These are phyloP conservation scores for Hypholoma fasciculare DNA, from an alignment of 768 basidiomycete genomes.

Conservation along the genomic window DNA sequence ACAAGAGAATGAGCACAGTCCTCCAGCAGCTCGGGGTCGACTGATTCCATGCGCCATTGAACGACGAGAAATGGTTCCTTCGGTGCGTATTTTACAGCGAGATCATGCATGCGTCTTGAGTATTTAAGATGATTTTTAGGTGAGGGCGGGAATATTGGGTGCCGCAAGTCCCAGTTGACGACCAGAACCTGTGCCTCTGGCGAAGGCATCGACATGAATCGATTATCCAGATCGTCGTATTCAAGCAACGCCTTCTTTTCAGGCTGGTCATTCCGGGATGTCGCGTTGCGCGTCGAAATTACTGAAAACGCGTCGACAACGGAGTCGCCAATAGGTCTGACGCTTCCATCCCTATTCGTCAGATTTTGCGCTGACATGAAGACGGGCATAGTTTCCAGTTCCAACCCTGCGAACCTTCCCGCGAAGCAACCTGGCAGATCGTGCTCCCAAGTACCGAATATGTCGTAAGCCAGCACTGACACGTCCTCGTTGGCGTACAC, in stretches of 20 bases:
- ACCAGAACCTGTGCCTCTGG: conserved; percentile 43
- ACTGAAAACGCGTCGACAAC: conserved; percentile 16
- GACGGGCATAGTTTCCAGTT: conserved; percentile 17
- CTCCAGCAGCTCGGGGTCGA: conserved; percentile 38
- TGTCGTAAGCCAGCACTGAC: conserved; percentile 22
- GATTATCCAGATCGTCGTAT: too few species aligned
- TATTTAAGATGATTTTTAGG: conserved; percentile 36
- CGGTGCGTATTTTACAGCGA: conserved; percentile 38
- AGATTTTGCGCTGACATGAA: conserved; percentile 15
- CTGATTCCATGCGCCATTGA: conserved; percentile 60
- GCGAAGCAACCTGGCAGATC: conserved; percentile 25
- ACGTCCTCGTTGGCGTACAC: conserved; percentile 16
- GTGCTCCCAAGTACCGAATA: conserved; percentile 16
- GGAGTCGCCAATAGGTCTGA: conserved; percentile 9
- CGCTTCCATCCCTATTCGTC: conserved; percentile 6
- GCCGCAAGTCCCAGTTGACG: conserved; percentile 53
- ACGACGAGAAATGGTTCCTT: conserved; percentile 45
- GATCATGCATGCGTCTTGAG: conserved; percentile 37
- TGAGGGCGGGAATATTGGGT: conserved; percentile 38
- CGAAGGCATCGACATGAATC: conserved; percentile 12
- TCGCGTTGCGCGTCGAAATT: conserved; percentile 15
- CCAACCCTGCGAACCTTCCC: conserved; percentile 18
- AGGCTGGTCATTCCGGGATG: too few species aligned
- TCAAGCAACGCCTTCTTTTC: too few species aligned
- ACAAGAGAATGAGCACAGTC: conserved; percentile 54